These are phyloP conservation scores for Cryptococcus amylolentus DNA, from an alignment of 1,284 basidiomycete genomes.

Conservation along the genomic window DNA sequence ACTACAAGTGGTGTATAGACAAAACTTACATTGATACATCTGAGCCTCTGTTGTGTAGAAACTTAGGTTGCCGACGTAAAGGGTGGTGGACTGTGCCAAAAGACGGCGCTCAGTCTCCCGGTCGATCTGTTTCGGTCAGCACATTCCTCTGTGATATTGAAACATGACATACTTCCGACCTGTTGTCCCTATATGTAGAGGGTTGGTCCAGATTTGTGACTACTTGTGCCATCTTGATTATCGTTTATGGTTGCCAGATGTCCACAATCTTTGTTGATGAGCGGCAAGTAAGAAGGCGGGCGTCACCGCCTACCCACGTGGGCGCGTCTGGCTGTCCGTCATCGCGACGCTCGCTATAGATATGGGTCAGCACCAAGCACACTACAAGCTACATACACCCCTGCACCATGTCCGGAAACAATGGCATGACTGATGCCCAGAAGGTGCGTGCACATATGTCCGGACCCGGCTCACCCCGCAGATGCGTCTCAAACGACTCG, in stretches of 20 bases:
- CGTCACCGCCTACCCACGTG: background rate
- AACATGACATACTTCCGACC: conserved; percentile 57
- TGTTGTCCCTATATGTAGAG: conserved; percentile 91
- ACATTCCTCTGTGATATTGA: background rate
- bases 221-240: conserved; percentile 74
- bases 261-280: background rate
- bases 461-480: conserved; percentile 42
- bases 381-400: background rate
- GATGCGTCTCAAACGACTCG: conserved; percentile 84
- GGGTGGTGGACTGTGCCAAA: conserved; percentile 53
- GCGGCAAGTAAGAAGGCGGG: background rate
- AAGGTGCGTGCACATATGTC: conserved; percentile 29
- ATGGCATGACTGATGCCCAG: conserved; percentile 39
- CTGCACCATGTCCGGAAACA: conserved; percentile 26
- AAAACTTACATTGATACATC: conserved; percentile 74
- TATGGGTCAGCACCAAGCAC: too few relatives aligned
- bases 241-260: background rate
- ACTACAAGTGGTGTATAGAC: background rate
- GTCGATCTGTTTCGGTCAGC: conserved; percentile 33
- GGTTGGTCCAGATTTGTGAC: conserved; percentile 81
- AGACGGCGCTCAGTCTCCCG: conserved; percentile 53
- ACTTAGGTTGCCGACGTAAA: conserved; percentile 91
- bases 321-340: too few relatives aligned
- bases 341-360: too few relatives aligned
- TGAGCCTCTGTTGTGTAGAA: conserved; percentile 99